Evolutionary conservation across 768 basidiomycete genomes (phyloP), one percentile per base, ranked within the genome.

Genomic region (Paxillus involutus): DNA sequence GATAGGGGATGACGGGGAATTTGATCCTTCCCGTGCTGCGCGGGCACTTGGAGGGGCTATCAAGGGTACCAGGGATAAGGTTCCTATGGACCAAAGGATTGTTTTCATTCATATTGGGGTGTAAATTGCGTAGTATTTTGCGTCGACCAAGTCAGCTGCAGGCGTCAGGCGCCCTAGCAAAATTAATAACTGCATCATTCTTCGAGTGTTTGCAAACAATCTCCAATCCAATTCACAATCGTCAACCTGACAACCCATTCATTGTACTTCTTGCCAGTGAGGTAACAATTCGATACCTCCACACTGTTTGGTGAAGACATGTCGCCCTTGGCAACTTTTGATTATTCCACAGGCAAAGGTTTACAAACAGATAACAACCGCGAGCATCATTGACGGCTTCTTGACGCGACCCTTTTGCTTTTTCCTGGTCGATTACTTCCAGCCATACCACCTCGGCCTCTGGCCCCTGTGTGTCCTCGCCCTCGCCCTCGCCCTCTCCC

Each of bases 341-440:
- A 49, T 55, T 24, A 44, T 47, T 13, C 35, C 35, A 50, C 39
- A 49, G n/a, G 21, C 40, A 12, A 19, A 51, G 12, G 43, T 32
- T 32, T 32, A 49, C 56, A 62, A 49, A 56, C 4, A 49, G 26
- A 43, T 42, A 44, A 49, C 11, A 41, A 50, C n/a, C 24, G 36
- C 16, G 32, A 46, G 49, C 56, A 46, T 68, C 58, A 69, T 56
- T 64, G 64, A 52, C 59, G 69, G 56, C 61, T 70, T 37, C 77
- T 75, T 42, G 77, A 73, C 8, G 77, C 67, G 49, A 77, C 70
- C 56, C 87, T 73, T 63, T 73, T 82, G 44, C 76, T 76, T 69
- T 86, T 89, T 3, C 87, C 87, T 12, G 77, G 80, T 33, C 87
- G 75, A 52, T 80, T 81, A 24, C 66, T 69, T 12, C 72, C 73